Base-by-base conservation (phyloP, 192 early-diverging fungal species). In the Lunasporangiospora selenospora region DNA sequence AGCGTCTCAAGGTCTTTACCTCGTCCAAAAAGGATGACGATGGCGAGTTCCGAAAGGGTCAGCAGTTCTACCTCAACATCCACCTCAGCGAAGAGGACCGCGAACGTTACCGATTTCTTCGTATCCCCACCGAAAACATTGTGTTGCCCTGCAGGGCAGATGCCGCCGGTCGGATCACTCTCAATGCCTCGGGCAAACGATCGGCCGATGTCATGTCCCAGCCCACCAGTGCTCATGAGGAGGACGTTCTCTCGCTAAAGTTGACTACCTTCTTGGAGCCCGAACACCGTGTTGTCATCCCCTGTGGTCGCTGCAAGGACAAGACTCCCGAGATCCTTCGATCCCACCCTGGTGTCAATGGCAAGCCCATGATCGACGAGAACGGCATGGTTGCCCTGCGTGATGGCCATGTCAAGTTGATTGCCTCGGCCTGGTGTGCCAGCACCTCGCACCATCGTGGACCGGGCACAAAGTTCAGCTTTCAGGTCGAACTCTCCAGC, bases 1-100 rank as follows among this genome's bases (percentile, higher is more conserved):
- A 73, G 49, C 48, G 47, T 13, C 55, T 73, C 34, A 73, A 73
- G n/a, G 69, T 73, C 19, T 73, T 73, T 33, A 73, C 69, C 12
- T 73, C 69, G 2, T 73, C 69, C 60, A 73, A 73, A 49, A 73
- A 73, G 49, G 69, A 73, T 19, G 67, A 71, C n/a, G 61, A 73
- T 34, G 69, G 69, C 24, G 69, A 73, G 61, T 73, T 73, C 61
- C 69, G 69, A 2, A 73, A 73, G 43, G 69, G 69, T 27, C 69
- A 73, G 37, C 69, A 73, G 59, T 73, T 73, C 23, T 73, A 73
- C 34, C 58, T 73, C 9, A 73, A 73, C 38, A 37, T 73, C 21
- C 69, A 73, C 18, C 33, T 73, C 24, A 53, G 8, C 8, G 47
- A 47, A 3, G 69, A 73, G 36, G 69, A 73, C 31, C 53, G 54